A percentile compares a stretch with the other conserved stretches of the same genome.
phyloP scores from a whole-genome alignment of 2,329 filamentous ascomycete species.

The Botrytis paeoniae region DNA sequence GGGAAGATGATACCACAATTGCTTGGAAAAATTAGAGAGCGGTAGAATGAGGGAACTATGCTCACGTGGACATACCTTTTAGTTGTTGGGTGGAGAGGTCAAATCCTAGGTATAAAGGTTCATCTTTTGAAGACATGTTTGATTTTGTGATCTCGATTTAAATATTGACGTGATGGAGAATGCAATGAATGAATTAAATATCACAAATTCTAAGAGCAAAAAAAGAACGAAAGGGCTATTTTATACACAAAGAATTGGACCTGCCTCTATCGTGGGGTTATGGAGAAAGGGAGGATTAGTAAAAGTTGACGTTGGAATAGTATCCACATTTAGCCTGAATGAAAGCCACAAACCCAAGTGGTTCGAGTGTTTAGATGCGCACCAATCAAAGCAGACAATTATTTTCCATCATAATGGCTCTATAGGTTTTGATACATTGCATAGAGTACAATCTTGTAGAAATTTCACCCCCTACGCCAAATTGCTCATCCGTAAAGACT shows the following conservation, averaged over 20 bases:
- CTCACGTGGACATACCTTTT: constrained; percentile 60
- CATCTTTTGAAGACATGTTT: constrained; percentile 42
- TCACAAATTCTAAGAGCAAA: neutral
- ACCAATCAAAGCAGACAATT: constrained; percentile 24
- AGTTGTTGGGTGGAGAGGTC: constrained; percentile 96
- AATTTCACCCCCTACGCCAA: constrained; percentile 14
- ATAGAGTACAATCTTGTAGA: constrained; percentile 8
- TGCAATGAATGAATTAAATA: neutral
- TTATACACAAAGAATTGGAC: neutral
- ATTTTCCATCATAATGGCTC: neutral
- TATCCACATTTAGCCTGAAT: constrained; percentile 22
- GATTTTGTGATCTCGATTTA: constrained; percentile 11
- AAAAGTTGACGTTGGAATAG: constrained; percentile 16
- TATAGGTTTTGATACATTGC: constrained; percentile 16
- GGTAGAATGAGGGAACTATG: constrained; percentile 9
- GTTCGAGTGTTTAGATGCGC: constrained; percentile 22
- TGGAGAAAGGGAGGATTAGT: constrained; percentile 15
- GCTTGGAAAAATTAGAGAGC: constrained; percentile 46
- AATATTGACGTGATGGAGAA: neutral
- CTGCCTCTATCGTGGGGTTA: constrained; percentile 18
- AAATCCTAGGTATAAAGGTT: constrained; percentile 81
- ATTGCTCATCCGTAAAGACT: constrained; percentile 8
- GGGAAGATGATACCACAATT: constrained; percentile 77
- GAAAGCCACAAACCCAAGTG: neutral
- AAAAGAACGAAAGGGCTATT: constrained; percentile 3